These are phyloP conservation scores for Plenodomus tracheiphilus DNA, from an alignment of 2,329 filamentous ascomycete genomes.

Conservation along the genomic window DNA sequence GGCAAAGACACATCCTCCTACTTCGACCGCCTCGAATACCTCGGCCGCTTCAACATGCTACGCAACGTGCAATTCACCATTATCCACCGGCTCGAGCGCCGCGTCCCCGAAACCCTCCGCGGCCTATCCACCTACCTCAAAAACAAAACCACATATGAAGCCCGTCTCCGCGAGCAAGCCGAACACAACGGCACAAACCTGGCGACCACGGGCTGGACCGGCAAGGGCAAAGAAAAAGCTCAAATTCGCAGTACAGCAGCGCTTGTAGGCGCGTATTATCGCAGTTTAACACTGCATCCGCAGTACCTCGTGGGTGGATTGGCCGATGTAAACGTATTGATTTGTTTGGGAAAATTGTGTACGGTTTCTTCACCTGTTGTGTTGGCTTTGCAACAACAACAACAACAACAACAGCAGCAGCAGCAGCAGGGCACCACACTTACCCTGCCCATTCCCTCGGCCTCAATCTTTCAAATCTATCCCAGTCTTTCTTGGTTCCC, in stretches of 20 bases:
- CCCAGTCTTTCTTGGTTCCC: conserved; percentile 16
- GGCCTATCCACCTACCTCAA: conserved; percentile 14
- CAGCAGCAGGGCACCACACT: too few relatives aligned
- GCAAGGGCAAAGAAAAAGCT: background rate
- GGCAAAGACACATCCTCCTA: conserved; percentile 20
- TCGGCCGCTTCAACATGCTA: conserved; percentile 24
- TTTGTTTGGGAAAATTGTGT: conserved; percentile 17
- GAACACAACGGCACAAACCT: background rate
- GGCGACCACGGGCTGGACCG: background rate
- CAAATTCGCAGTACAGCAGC: background rate
- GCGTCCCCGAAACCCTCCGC: conserved; percentile 4
- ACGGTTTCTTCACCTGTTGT: too few relatives aligned
- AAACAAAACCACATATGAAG: conserved; percentile 12
- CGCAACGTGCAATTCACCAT: conserved; percentile 19
- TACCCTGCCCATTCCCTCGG: conserved; percentile 15
- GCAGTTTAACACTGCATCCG: conserved; percentile 7
- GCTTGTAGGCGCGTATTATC: background rate
- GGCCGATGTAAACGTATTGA: conserved; percentile 8
- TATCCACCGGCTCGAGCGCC: background rate
- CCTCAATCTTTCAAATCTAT: conserved; percentile 10
- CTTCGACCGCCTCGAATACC: conserved; percentile 18
- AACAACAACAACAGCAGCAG: too few relatives aligned
- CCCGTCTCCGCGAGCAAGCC: background rate
- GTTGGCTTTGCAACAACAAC: too few relatives aligned
- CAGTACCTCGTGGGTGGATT: conserved; percentile 12